phyloP scores from a whole-genome alignment of 2,329 filamentous ascomycete genomes.

The Pseudogymnoascus sp. region DNA sequence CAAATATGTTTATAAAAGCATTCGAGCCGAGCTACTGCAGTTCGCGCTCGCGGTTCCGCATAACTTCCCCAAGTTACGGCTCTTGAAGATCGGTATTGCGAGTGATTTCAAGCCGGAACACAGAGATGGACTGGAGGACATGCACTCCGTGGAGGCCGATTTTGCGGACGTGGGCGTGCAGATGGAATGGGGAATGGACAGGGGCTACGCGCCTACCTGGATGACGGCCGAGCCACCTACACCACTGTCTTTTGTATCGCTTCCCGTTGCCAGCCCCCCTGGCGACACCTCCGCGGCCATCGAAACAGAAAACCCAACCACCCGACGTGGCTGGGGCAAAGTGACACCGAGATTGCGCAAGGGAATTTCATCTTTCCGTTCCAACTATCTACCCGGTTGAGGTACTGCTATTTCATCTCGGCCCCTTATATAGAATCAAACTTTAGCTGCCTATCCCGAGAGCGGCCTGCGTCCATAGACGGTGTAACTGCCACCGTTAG shows the following conservation, averaged over 20 bases:
- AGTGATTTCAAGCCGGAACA: background rate
- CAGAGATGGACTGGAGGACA: background rate
- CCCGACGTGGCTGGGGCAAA: background rate
- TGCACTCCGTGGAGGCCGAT: background rate
- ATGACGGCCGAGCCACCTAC: background rate
- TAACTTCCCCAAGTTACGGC: background rate
- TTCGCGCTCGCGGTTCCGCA: background rate
- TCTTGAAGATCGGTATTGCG: background rate
- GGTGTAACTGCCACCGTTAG: background rate
- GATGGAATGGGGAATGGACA: background rate
- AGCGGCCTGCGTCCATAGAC: background rate
- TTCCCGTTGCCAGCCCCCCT: background rate
- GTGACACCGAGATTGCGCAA: background rate
- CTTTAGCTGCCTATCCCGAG: background rate
- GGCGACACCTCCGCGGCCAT: background rate
- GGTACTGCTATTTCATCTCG: background rate
- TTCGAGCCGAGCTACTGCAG: background rate
- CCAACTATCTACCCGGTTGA: background rate
- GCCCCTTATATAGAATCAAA: background rate
- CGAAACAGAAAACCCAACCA: background rate
- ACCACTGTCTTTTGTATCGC: background rate
- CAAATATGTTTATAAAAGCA: background rate
- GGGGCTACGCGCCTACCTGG: background rate
- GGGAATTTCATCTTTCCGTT: background rate
- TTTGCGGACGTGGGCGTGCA: background rate